Evolutionary conservation across 164 flowering plant genomes (phyloP).

Genomic region (Buxus sempervirens): DNA sequence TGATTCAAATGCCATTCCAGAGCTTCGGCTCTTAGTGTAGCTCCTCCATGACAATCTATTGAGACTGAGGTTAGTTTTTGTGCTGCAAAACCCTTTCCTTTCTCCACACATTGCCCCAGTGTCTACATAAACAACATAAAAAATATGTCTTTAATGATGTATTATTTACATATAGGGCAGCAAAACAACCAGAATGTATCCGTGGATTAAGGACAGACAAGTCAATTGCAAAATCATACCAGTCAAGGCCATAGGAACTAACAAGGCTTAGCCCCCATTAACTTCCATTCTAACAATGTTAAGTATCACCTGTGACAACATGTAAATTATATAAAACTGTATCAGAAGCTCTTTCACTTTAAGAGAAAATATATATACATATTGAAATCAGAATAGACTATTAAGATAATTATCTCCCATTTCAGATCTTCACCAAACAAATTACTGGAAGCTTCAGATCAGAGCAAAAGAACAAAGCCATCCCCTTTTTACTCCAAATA

Average conservation of each 20-base stretch:
- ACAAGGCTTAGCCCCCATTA: slow-evolving; percentile 51
- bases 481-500: too few species aligned
- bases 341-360: too few species aligned
- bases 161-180: neutral
- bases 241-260: slow-evolving; percentile 46
- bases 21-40: slow-evolving; percentile 23
- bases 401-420: too few species aligned
- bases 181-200: neutral
- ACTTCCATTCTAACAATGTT: slow-evolving; percentile 42
- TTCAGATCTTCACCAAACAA: too few species aligned
- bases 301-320: slow-evolving; percentile 8
- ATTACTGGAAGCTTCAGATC: too few species aligned
- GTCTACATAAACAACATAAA: slow-evolving; percentile 26
- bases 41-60: slow-evolving; percentile 19
- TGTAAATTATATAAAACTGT: too few species aligned
- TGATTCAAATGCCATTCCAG: slow-evolving; percentile 68
- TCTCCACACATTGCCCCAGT: slow-evolving; percentile 48
- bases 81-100: slow-evolving; percentile 22
- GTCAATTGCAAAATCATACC: slow-evolving; percentile 28
- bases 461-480: too few species aligned
- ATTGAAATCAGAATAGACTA: too few species aligned
- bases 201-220: neutral
- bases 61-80: slow-evolving; percentile 10
- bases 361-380: too few species aligned
- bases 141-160: neutral